These are phyloP conservation scores for Fraxinus baroniana DNA, from an alignment of 305 asterid species.

Conservation along the genomic window DNA sequence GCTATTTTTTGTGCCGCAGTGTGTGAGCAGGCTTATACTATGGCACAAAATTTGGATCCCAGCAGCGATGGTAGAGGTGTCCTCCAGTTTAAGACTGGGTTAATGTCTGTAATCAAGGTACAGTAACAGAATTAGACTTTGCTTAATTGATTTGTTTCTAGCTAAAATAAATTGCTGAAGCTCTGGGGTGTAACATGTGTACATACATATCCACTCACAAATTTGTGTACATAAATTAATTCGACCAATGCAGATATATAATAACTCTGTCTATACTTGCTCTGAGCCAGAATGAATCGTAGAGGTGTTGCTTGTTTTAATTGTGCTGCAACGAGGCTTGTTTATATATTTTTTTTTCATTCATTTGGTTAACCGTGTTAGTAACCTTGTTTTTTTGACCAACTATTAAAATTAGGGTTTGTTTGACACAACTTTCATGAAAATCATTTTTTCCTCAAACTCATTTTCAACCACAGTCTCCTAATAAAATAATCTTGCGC, in stretches of 20 bases:
- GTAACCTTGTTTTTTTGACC: background rate
- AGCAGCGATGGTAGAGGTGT: constrained; percentile 94
- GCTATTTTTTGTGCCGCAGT: constrained; percentile 40
- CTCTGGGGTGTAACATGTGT: background rate
- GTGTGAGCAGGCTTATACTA: constrained; percentile 96
- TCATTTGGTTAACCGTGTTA: constrained; percentile 19
- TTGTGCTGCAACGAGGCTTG: constrained; percentile 6
- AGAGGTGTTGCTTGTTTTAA: constrained; percentile 4
- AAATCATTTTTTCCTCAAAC: background rate
- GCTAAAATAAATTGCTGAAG: constrained; percentile 5
- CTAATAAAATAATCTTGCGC: background rate
- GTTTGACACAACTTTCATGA: background rate
- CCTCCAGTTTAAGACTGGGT: constrained; percentile 96
- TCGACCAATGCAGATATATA: background rate
- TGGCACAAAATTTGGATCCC: constrained; percentile 97
- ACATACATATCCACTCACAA: background rate
- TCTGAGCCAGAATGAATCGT: background rate
- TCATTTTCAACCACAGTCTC: background rate
- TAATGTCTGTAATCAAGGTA: constrained; percentile 98
- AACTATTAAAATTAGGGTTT: background rate
- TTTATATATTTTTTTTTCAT: constrained; percentile 12
- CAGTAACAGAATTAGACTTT: constrained; percentile 11
- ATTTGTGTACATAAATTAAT: background rate
- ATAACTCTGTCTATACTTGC: background rate
- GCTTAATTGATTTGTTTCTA: constrained; percentile 5